Evolutionary conservation across 768 basidiomycete genomes (phyloP), one percentile per base, ranked within the genome.

Genomic region (Russula compacta): DNA sequence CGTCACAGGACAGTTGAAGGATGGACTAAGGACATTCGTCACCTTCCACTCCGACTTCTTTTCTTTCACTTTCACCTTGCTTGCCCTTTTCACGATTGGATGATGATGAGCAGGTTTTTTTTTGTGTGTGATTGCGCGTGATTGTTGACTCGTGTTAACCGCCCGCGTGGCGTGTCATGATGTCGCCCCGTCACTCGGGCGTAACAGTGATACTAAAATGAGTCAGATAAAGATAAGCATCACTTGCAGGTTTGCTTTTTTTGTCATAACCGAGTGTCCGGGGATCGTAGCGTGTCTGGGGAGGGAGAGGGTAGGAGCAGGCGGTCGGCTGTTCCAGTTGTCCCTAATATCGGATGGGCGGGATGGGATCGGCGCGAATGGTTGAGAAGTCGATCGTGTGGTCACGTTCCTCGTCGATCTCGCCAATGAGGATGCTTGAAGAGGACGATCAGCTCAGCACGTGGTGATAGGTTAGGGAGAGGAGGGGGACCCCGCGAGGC

Each of bases 331-430:
- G 44, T 33, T 6, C 10, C 36, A 6, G 32, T 52, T 52, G 12
- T 21, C 15, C 49, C 72, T 76, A 89, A 73, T 91, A 91, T 66
- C 85, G 86, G 61, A 92, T 92, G 21, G 88, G 79, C 48, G 83
- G 84, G 56, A 98, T 79, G 7, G 95, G 94, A 67, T 95, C 93
- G 35, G 95, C 95, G 48, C 84, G 86, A 65, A 97, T 85, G 36
- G 83, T 79, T 0, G 84, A 76, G 42, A 92, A 82, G 72, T 91
- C 89, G 55, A 84, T 81, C 0, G 85, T 77, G 53, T 80, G 73
- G 74, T 98, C 95, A 57, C 89, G 76, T 21, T 83, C 83, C 64
- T 90, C 85, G 72, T 98, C 95, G 56, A 92, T 74, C 73, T 94
- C 92, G 46, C 88, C 90, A 57, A 92, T 88, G 66, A 92, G 79